Percentiles rank a stretch among this genome's conserved stretches.
These are phyloP conservation scores for Acacia crassicarpa DNA, from an alignment of 306 rosid species.

Conservation along the genomic window DNA sequence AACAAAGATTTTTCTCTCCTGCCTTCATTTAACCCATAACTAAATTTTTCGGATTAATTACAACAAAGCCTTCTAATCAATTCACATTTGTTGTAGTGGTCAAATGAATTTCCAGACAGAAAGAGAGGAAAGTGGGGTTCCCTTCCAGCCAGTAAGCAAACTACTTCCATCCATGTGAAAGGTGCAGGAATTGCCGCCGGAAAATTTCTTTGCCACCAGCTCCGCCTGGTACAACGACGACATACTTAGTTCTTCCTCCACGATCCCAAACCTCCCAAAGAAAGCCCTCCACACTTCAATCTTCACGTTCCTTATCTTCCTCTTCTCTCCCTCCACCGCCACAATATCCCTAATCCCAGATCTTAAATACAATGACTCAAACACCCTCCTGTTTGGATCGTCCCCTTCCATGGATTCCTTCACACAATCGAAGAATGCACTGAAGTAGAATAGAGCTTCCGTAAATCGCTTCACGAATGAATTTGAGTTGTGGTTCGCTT, in stretches of 20 bases:
- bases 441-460: conserved; percentile 61
- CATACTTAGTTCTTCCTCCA: conserved; percentile 55
- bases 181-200: conserved; percentile 30
- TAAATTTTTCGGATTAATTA: neutral
- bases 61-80: neutral
- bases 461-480: conserved; percentile 61
- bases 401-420: conserved; percentile 47
- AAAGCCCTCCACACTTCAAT: conserved; percentile 71
- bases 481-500: conserved; percentile 61
- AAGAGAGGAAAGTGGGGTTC: conserved; percentile 60
- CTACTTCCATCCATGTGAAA: conserved; percentile 30
- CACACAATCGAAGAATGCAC: conserved; percentile 58
- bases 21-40: neutral
- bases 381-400: conserved; percentile 37
- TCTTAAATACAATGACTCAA: conserved; percentile 50
- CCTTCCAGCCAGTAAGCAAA: conserved; percentile 55
- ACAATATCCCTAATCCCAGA: conserved; percentile 54
- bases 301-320: conserved; percentile 50
- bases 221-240: conserved; percentile 57
- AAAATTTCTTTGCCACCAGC: conserved; percentile 41
- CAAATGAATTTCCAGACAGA: conserved; percentile 65
- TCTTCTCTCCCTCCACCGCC: conserved; percentile 58
- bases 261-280: conserved; percentile 55
- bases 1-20: neutral
- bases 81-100: neutral